Evolutionary conservation across 768 basidiomycete genomes (phyloP), one percentile per base, ranked within the genome.

Genomic region (Pisolithus sp.): DNA sequence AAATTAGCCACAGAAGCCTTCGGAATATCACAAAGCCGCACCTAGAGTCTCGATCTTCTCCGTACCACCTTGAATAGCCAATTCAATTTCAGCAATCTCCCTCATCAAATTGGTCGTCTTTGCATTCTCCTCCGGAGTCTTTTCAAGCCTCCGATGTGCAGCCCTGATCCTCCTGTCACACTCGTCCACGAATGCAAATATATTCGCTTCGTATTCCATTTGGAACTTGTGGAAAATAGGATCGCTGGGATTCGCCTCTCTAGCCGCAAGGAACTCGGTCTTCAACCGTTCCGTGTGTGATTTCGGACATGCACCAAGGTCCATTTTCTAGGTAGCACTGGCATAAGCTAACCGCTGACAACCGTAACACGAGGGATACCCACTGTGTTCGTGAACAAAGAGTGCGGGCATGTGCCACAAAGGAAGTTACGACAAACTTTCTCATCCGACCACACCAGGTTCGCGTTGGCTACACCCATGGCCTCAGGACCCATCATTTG

Each of bases 401-500:
- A 82, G 69, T 99, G 96, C 2, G 96, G 96, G 67, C 96, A 99
- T n/a, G 91, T 94, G 49, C 96, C 96, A 62, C 95, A 97, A 28
- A 98, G 74, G 75, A 93, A 98, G 73, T 98, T 97, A 66, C 89
- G 81, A 80, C 96, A 98, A 7, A 98, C 95, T 78, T 97, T 97
- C 61, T 95, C 93, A 71, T 94, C 91, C 30, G 83, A 85, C 89
- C 93, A 94, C 57, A 85, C 83, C 53, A 96, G 76, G 72, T 97
- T 94, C 58, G 87, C 85, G 60, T 90, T 92, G 42, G 89, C 84
- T 41, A 93, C 85, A 61, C 96, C 96, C 92, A 99, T 95, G 18
- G 96, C 93, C 73, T 99, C 95, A 43, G 95, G 89, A n/a, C 93
- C 95, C 94, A 97, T 97, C 93, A 95, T 96, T 94, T 96, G 94